Evolutionary conservation across 352 stramenopile genomes (phyloP), one percentile per base, ranked within the genome.

Genomic region (Phytophthora sp.): DNA sequence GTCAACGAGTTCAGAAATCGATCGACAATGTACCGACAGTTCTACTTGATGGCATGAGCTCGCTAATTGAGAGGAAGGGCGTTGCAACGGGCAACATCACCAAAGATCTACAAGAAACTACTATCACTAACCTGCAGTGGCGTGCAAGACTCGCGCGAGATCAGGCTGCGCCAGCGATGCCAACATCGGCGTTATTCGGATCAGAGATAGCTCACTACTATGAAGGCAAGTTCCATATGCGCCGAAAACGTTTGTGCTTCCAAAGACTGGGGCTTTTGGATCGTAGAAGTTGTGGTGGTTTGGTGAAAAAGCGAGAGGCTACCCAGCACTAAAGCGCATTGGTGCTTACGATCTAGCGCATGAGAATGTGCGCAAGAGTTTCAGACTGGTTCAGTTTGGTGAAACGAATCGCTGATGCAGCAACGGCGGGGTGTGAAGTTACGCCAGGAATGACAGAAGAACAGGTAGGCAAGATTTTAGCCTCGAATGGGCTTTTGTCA

Each of bases 21-120:
- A 60, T 59, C 18, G 47, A 60, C 21, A 60, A 66, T 27, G 7
- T 66, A 8, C 47, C 58, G 2, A 47, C 58, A 2, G 58, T 66
- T 4, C 49, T 53, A n/a, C 18, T 59, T 2, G 23, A 60, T 4
- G 49, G 41, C 0, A 66, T 60, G 18, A 49, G 36, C 16, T 1
- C 16, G 0, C 29, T 60, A 33, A 59, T 60, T 26, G 41, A 59
- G n/a, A 31, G 4, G 0, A 66, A 66, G 8, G 39, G 39, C 0
- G 31, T 60, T 27, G 39, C 38, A 8, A 39, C 38, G 3, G 49
- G 58, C 18, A 66, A 66, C 20, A 66, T 55, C 13, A 66, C 47
- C 6, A 23, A 36, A 26, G 39, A 53, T 13, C 4, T 45, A 45
- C 7, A 24, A 6, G 38, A 45, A 24, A 11, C 38, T 26, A 45